phyloP scores from a whole-genome alignment of 352 stramenopile genomes.

The Pythium dissotocum region DNA sequence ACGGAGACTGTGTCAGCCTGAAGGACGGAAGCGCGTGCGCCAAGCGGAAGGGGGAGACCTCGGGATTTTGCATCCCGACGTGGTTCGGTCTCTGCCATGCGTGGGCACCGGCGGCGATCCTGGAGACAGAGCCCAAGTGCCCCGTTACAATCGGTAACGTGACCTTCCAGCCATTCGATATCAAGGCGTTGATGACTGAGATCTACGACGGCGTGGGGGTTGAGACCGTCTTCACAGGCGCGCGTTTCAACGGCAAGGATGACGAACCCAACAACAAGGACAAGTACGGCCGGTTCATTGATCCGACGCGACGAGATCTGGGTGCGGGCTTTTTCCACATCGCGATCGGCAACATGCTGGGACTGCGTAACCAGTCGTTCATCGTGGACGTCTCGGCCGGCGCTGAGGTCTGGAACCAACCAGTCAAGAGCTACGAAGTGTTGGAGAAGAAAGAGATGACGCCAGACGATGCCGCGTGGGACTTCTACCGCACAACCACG shows the following conservation, averaged over 20 bases:
- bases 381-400: conserved; percentile 41
- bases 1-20: conserved; percentile 13
- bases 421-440: conserved; percentile 41
- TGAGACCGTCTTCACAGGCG: conserved; percentile 20
- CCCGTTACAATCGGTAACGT: conserved; percentile 19
- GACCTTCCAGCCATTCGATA: conserved; percentile 29
- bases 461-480: conserved; percentile 7
- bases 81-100: conserved; percentile 33
- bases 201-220: conserved; percentile 25
- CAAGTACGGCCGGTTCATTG: conserved; percentile 25
- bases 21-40: conserved; percentile 22
- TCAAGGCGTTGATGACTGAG: conserved; percentile 28
- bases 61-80: conserved; percentile 21
- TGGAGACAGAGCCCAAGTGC: conserved; percentile 23
- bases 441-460: conserved; percentile 8
- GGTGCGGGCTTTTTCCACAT: conserved; percentile 43
- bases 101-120: conserved; percentile 27
- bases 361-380: conserved; percentile 37
- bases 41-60: conserved; percentile 16
- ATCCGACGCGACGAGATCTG: conserved; percentile 41
- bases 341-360: conserved; percentile 42
- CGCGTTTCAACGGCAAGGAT: conserved; percentile 23
- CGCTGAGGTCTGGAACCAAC: conserved; percentile 63
- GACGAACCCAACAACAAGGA: conserved; percentile 14
- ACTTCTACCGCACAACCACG: conserved; percentile 7